A percentile compares a stretch with the other conserved stretches of the same genome.
phyloP scores from a whole-genome alignment of 2,329 filamentous ascomycete genomes.

The Periconia sp. region DNA sequence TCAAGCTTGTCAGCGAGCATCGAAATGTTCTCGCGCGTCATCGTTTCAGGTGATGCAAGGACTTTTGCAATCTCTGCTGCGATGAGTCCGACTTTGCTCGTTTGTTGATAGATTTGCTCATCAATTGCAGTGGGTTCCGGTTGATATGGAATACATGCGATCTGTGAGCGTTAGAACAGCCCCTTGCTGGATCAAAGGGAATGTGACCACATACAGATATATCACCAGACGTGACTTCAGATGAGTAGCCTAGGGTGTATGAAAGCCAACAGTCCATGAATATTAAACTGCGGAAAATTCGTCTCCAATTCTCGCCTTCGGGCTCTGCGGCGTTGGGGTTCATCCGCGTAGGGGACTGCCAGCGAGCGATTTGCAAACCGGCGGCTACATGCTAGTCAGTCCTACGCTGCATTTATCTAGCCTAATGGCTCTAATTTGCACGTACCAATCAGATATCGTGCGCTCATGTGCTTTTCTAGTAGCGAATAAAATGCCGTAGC shows the following conservation, averaged over 20 bases:
- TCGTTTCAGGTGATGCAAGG: conserved; percentile 35
- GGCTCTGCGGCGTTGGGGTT: neutral
- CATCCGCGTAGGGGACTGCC: conserved; percentile 28
- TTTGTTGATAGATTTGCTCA: conserved; percentile 42
- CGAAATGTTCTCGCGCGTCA: conserved; percentile 35
- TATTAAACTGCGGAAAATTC: conserved; percentile 41
- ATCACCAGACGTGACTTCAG: conserved; percentile 38
- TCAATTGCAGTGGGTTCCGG: conserved; percentile 26
- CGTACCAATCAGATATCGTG: conserved; percentile 44
- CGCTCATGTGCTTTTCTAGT: conserved; percentile 47
- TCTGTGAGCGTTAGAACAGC: conserved; percentile 25
- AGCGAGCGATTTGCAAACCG: conserved; percentile 44
- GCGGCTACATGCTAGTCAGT: conserved; percentile 31
- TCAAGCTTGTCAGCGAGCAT: conserved; percentile 41
- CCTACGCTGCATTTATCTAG: neutral
- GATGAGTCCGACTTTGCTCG: conserved; percentile 43
- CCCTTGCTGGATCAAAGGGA: neutral
- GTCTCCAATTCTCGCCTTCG: conserved; percentile 29
- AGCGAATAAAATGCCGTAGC: conserved; percentile 44
- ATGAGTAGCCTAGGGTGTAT: conserved; percentile 44
- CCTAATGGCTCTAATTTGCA: neutral
- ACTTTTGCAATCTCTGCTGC: conserved; percentile 44
- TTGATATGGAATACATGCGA: conserved; percentile 23
- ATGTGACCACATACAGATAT: conserved; percentile 27
- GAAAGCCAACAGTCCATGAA: conserved; percentile 49